Evolutionary conservation across 305 asterid species (phyloP).

Genomic region (Fraxinus paxiana): DNA sequence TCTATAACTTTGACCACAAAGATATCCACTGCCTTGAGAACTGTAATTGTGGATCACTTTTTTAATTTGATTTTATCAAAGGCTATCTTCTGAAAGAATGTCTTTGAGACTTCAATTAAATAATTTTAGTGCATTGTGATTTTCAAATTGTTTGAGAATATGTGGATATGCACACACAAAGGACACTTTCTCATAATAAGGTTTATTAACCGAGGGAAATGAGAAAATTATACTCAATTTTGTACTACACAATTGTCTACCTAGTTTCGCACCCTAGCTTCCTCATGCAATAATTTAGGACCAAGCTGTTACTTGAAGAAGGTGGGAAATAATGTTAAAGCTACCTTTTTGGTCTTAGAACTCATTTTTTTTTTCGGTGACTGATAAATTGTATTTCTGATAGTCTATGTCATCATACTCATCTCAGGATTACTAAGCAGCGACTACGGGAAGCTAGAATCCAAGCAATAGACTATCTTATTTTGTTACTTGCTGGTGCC

Average conservation of each 20-base stretch:
- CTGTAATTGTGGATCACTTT: not conserved
- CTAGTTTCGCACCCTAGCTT: not conserved
- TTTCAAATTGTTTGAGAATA: not conserved
- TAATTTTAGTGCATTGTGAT: not conserved
- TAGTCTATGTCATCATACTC: constrained; percentile 2
- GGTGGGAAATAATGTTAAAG: not conserved
- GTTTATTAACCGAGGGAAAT: not conserved
- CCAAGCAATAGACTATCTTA: constrained; percentile 72
- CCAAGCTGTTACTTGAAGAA: not conserved
- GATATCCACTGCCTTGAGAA: not conserved
- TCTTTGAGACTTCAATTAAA: not conserved
- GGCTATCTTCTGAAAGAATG: not conserved
- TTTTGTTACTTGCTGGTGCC: constrained; percentile 82
- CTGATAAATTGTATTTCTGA: not conserved
- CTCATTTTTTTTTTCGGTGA: not conserved
- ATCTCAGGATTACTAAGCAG: constrained; percentile 67
- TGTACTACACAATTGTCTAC: not conserved
- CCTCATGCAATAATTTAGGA: not conserved
- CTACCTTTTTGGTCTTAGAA: not conserved
- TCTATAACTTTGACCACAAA: not conserved
- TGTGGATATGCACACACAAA: not conserved
- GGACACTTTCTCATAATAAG: not conserved
- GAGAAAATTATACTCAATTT: not conserved
- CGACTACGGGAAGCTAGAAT: constrained; percentile 74
- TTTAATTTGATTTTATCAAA: not conserved